Evolutionary conservation across 495 filamentous ascomycete species (phyloP), one percentile per base, ranked within the genome.

Genomic region (Cercophora scortea): DNA sequence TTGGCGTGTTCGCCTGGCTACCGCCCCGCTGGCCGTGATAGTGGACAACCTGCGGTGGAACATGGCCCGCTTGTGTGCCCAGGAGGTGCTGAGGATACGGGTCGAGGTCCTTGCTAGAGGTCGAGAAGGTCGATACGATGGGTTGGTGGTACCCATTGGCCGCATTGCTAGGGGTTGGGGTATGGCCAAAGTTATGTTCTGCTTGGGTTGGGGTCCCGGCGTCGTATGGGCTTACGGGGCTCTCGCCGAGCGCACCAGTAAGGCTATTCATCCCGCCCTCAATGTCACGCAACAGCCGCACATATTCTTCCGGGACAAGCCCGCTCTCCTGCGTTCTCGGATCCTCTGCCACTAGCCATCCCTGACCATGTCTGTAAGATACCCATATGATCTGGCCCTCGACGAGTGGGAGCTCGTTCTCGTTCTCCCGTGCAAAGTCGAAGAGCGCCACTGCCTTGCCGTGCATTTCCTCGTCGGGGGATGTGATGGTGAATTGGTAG

Each of bases 301-400:
- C 93, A 64, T 97, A 98, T 69, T 95, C 90, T 68, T 98, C 93
- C 8, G 93, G 93, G 1, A 98, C 93, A 41, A 98, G 76, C 3
- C 93, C 93, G 54, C 87, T 79, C 55, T 81, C 78, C 48, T 77
- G 89, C 3, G 90, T 95, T 64, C 84, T 88, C n/a, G 93, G 93
- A 60, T 98, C 94, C 69, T 94, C 86, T 4, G 94, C 93, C 19
- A 98, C 93, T 39, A 98, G 76, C 93, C 93, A 98, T 41, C 93
- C 93, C 69, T 96, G 89, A 16, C 91, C 91, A 66, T 97, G 90
- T 33, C 93, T 78, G 64, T 96, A 98, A 9, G 88, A 92, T 40
- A 98, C 91, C 79, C 90, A 90, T 42, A 98, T 95, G 49, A 96
- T 86, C 62, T 98, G 93, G 34, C 94, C 94, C 68, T 98, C 93